These are phyloP conservation scores for Stachybotrys chlorohalonatus DNA, from an alignment of 2,329 filamentous ascomycete genomes.

Conservation along the genomic window DNA sequence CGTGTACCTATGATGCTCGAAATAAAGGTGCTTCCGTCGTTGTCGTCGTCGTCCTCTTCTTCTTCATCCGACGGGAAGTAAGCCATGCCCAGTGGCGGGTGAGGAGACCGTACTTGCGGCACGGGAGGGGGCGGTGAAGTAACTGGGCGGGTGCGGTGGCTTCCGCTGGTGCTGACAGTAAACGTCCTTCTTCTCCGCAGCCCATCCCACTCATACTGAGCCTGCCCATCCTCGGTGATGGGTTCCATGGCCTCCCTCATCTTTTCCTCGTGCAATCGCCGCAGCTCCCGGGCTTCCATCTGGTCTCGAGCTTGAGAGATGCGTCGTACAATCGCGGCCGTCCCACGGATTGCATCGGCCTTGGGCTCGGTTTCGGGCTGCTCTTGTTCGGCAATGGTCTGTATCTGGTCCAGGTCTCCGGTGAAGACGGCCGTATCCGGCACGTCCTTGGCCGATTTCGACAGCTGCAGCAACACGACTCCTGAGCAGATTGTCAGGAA, in stretches of 20 bases:
- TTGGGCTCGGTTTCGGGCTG: constrained; percentile 96
- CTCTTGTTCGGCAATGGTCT: constrained; percentile 89
- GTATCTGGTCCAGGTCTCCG: constrained; percentile 88
- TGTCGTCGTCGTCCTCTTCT: constrained; percentile 48
- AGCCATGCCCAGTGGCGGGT: constrained; percentile 65
- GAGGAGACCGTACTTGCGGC: constrained; percentile 10
- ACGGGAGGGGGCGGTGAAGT: constrained; percentile 18
- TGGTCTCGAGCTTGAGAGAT: constrained; percentile 68
- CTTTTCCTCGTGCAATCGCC: constrained; percentile 71
- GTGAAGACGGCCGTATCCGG: constrained; percentile 87
- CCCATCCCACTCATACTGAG: constrained; percentile 79
- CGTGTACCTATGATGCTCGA: constrained; percentile 50
- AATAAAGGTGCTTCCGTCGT: constrained; percentile 37
- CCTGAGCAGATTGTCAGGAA: constrained; percentile 92
- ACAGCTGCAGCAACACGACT: constrained; percentile 88
- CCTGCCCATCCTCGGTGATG: constrained; percentile 66
- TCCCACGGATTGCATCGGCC: constrained; percentile 87
- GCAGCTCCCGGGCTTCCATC: constrained; percentile 72
- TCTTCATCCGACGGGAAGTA: constrained; percentile 56
- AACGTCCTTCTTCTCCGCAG: constrained; percentile 63
- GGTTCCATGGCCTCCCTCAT: constrained; percentile 60
- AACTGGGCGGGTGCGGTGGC: constrained; percentile 16
- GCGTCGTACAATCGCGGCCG: constrained; percentile 78
- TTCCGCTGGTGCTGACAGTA: constrained; percentile 14
- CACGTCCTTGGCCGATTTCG: constrained; percentile 95